Percentiles rank a stretch among this genome's conserved stretches.
These are phyloP conservation scores for Plasmopara viticola DNA, from an alignment of 352 stramenopile species.

Conservation along the genomic window DNA sequence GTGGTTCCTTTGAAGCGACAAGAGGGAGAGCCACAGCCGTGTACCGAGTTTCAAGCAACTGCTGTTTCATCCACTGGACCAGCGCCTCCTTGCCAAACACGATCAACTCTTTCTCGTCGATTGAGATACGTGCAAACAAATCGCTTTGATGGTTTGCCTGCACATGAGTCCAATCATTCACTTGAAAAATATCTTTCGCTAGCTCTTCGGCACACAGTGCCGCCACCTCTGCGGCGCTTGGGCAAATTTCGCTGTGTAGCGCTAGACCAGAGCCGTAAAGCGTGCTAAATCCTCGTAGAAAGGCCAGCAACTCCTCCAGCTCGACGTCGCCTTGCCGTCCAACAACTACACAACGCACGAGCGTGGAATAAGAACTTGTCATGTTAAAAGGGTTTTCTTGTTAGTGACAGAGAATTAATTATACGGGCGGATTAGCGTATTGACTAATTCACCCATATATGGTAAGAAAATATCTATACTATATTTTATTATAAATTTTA, in stretches of 20 bases:
- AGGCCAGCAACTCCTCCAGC: constrained; percentile 21
- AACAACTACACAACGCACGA: constrained; percentile 33
- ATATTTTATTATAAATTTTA: too few relatives aligned
- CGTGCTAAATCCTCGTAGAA: constrained; percentile 48
- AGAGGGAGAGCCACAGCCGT: neutral
- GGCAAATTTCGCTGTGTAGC: constrained; percentile 22
- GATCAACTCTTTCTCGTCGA: constrained; percentile 18
- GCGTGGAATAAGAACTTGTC: neutral
- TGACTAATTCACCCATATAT: too few relatives aligned
- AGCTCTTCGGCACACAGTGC: constrained; percentile 13
- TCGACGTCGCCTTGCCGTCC: constrained; percentile 22
- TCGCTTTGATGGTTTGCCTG: constrained; percentile 2
- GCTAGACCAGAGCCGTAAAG: constrained; percentile 47
- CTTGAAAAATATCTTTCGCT: constrained; percentile 8
- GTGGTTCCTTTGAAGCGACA: neutral
- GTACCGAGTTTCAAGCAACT: constrained; percentile 34
- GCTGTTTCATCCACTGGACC: constrained; percentile 27
- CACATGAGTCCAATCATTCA: constrained; percentile 5
- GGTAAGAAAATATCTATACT: too few relatives aligned
- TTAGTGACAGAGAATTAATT: too few relatives aligned
- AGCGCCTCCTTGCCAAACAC: constrained; percentile 26
- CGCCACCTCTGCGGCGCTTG: constrained; percentile 14
- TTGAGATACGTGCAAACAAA: constrained; percentile 26
- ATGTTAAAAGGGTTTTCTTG: neutral
- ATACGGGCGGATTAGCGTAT: too few relatives aligned